A percentile compares a stretch with the other conserved stretches of the same genome.
Conservation (phyloP, 306 rosid species). For the Glycine soja region DNA sequence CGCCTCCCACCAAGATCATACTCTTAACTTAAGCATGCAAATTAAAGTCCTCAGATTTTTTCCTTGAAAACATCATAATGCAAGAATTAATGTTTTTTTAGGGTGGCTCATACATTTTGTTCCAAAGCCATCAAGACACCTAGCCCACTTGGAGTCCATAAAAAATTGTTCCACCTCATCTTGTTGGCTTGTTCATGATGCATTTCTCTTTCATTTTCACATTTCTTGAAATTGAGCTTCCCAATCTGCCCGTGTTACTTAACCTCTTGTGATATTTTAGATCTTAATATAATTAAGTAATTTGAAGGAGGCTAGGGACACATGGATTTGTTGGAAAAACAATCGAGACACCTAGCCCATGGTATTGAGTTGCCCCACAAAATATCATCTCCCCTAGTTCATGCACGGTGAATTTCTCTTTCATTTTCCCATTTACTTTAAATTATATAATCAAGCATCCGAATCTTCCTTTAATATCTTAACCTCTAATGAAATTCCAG, state of each 20-base stretch:
- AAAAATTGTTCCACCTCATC: constrained; percentile 15
- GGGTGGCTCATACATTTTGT: background rate
- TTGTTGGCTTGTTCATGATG: constrained; percentile 10
- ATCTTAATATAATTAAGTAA: background rate
- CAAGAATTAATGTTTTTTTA: background rate
- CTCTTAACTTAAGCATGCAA: constrained; percentile 14
- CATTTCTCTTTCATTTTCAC: constrained; percentile 10
- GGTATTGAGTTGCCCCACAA: background rate
- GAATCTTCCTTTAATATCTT: background rate
- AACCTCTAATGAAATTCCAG: background rate
- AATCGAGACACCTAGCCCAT: background rate
- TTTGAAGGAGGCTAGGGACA: background rate
- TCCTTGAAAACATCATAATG: background rate
- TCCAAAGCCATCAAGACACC: background rate
- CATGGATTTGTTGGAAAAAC: constrained; percentile 18
- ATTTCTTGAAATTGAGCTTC: background rate
- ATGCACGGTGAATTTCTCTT: background rate
- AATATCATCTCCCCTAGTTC: constrained; percentile 3
- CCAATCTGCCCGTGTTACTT: background rate
- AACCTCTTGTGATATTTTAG: too few species aligned
- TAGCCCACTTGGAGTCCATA: background rate
- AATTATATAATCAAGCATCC: too few species aligned
- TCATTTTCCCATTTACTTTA: background rate
- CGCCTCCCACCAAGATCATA: background rate
- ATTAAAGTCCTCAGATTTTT: background rate